Evolutionary conservation across 164 flowering plant species (phyloP).

Genomic region (Annona cherimola): DNA sequence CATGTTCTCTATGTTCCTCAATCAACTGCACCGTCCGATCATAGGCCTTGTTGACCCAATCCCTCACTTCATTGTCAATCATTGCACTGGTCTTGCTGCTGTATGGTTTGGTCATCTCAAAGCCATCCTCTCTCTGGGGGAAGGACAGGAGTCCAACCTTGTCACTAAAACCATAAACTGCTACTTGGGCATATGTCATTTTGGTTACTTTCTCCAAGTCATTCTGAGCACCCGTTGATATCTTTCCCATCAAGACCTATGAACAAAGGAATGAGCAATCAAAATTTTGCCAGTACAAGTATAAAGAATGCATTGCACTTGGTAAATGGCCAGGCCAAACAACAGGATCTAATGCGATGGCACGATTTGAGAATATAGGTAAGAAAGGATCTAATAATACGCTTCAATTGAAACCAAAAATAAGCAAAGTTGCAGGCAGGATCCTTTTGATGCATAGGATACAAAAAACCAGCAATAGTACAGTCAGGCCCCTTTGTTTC

Average conservation of each 20-base stretch:
- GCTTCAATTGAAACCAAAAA: too few species aligned
- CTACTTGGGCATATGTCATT: constrained; percentile 93
- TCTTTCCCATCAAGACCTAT: constrained; percentile 82
- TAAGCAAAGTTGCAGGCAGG: too few species aligned
- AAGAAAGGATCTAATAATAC: too few species aligned
- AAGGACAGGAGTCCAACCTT: constrained; percentile 92
- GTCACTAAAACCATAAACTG: constrained; percentile 86
- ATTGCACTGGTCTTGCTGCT: constrained; percentile 87
- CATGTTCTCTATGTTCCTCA: constrained; percentile 66
- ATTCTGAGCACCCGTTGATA: constrained; percentile 95
- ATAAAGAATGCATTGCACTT: neutral
- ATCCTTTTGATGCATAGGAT: too few species aligned
- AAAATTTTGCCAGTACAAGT: neutral
- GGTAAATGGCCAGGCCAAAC: neutral
- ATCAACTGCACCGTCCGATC: constrained; percentile 57
- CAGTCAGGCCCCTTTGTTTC: too few species aligned
- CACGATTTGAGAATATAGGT: too few species aligned
- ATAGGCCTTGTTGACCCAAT: constrained; percentile 83
- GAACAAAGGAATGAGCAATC: constrained; percentile 1
- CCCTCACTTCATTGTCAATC: constrained; percentile 84
- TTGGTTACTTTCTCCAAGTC: constrained; percentile 94
- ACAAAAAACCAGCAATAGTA: too few species aligned
- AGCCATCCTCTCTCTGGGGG: constrained; percentile 66
- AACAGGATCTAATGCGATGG: too few species aligned
- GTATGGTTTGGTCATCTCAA: constrained; percentile 83